Conservation (phyloP, 2,329 filamentous ascomycete species). For the Diplocarpon rosae region DNA sequence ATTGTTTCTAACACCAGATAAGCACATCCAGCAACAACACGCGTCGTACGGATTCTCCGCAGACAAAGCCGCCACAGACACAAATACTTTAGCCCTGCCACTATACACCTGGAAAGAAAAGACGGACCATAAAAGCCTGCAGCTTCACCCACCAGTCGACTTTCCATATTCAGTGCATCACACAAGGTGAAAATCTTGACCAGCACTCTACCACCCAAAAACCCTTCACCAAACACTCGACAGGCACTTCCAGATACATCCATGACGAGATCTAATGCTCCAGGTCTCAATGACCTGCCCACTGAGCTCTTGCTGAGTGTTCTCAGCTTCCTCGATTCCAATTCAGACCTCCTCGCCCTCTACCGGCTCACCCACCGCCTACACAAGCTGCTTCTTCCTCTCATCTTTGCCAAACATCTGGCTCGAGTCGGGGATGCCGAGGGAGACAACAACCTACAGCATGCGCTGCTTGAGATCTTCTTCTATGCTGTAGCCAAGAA, state of each 20-base stretch:
- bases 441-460: not conserved
- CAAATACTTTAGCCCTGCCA: too few relatives aligned
- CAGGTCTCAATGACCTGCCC: not conserved
- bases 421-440: not conserved
- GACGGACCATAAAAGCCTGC: too few relatives aligned
- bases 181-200: too few relatives aligned
- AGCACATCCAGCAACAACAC: too few relatives aligned
- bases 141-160: too few relatives aligned
- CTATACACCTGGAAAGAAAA: too few relatives aligned
- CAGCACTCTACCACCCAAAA: too few relatives aligned
- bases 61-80: too few relatives aligned
- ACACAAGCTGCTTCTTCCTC: not conserved
- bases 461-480: not conserved
- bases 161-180: too few relatives aligned
- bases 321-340: not conserved
- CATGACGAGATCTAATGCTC: not conserved
- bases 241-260: not conserved
- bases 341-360: not conserved
- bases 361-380: not conserved
- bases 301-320: conserved; percentile 1
- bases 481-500: not conserved
- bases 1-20: too few relatives aligned
- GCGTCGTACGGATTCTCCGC: too few relatives aligned
- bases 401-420: not conserved
- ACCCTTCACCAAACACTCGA: not conserved